Evolutionary conservation across 140 eudicot genomes (phyloP), one percentile per base, ranked within the genome.

Genomic region (Oenanthe javanica): DNA sequence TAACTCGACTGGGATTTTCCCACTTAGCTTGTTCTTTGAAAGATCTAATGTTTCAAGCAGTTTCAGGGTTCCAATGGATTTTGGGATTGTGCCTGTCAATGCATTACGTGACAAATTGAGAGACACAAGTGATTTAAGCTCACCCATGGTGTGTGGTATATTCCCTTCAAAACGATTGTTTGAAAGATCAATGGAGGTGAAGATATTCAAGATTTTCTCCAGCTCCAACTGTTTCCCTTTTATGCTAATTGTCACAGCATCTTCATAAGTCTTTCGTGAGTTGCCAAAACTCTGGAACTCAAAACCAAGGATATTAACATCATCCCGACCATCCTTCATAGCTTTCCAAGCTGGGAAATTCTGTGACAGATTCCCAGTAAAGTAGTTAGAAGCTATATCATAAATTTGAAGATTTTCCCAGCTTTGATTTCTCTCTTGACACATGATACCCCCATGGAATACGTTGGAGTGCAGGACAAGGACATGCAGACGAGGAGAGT

Each of bases 1-100:
- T 5, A 71, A 12, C 31, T 71, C 76, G 1, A 6, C 50, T 12
- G 76, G 76, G 13, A 71, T 27, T 66, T 66, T 66, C 4, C 72
- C 72, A 11, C 19, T 66, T 3, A 66, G 19, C 72, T 66, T 66
- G 45, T 66, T 66, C 72, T 10, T 23, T 19, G 72, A 66, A 66
- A 66, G 72, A 45, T 66, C 72, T 66, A 66, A 31, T 27, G 72
- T 23, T 66, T 66, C 72, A 66, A 66, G 72, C 19, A 2, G 72
- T 27, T 66, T 27, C 19, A 66, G 45, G 72, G 40, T 66, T 23
- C 43, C 42, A 66, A 66, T 2, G 45, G 72, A 66, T 9, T 25
- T 23, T 25, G 72, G 72, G 15, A 66, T 66, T 10, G 72, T 13
- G 43, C 72, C 72, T 66, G 72, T 9, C 16, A 66, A 14, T 4